Evolutionary conservation across 345 rosid species (phyloP), one percentile per base, ranked within the genome.

Genomic region (Erucastrum elatum): DNA sequence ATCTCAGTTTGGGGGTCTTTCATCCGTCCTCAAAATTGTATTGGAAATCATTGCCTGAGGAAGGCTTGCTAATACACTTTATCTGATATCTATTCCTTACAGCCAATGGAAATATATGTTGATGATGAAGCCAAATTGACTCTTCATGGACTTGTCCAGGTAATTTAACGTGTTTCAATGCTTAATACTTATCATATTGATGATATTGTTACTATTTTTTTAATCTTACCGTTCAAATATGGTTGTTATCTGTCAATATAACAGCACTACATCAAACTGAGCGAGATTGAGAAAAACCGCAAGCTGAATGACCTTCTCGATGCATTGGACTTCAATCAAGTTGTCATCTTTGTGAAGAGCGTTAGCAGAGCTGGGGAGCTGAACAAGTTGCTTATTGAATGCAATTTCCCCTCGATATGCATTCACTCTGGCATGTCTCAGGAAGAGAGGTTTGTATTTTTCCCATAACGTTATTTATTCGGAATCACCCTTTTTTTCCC

Each of bases 31-130:
- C 84, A 85, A 83, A 85, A 84, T 87, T 84, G 82, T 89, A 79
- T 77, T 88, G 92, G 88, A 86, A 88, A 83, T 85, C 86, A 68
- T 83, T 85, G 79, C 88, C 84, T 90, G 82, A 82, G 78, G 92
- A 87, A 84, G 84, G 80, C 61, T 85, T 41, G 85, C 91, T 92
- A 90, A 94, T 85, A 71, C 84, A 84, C 69, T 90, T 92, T 86
- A 84, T 89, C 82, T 91, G 85, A 88, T 86, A 81, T 90, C 86
- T 91, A 60, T 88, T 87, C 89, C 84, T 91, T 96, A 82, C 97
- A 96, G 98, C 99, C 99, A 8, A 96, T 93, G 98, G 98, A 96
- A 87, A 96, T 96, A 76, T 96, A 96, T 83, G 99, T 96, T 10
- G 97, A 92, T 13, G 97, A 93, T 25, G 99, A 96, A 84, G 97